Conservation (phyloP, 2,329 filamentous ascomycete species). For the Drechslerella dactyloides region DNA sequence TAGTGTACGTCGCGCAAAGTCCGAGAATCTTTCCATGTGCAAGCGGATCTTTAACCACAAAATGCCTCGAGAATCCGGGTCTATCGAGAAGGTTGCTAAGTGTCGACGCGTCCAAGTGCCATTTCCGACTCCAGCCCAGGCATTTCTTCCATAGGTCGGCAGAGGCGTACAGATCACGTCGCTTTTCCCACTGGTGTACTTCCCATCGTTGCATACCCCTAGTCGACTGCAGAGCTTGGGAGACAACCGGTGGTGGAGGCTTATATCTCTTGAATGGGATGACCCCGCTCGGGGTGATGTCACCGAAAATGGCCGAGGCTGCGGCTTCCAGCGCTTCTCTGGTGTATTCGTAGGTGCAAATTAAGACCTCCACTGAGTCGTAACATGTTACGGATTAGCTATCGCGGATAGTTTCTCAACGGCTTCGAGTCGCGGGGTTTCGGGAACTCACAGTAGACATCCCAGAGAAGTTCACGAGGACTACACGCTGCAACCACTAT, state of each 20-base stretch:
- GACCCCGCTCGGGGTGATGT: constrained; percentile 55
- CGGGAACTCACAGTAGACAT: constrained; percentile 55
- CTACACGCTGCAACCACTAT: constrained; percentile 58
- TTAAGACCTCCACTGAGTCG: constrained; percentile 56
- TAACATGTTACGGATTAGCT: constrained; percentile 63
- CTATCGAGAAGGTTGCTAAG: constrained; percentile 55
- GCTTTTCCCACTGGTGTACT: constrained; percentile 55
- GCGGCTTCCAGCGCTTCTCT: constrained; percentile 62
- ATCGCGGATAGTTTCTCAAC: constrained; percentile 57
- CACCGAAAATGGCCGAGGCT: constrained; percentile 64
- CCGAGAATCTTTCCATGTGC: constrained; percentile 54
- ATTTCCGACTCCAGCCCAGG: constrained; percentile 55
- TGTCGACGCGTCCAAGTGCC: constrained; percentile 54
- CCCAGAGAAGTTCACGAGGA: constrained; percentile 64
- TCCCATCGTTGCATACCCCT: constrained; percentile 51
- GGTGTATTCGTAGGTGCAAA: constrained; percentile 61
- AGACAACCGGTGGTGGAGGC: constrained; percentile 41
- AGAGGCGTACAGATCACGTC: constrained; percentile 55
- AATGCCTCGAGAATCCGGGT: constrained; percentile 55
- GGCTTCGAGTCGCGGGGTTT: constrained; percentile 47
- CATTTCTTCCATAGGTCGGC: constrained; percentile 55
- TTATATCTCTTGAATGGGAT: constrained; percentile 53
- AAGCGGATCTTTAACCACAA: constrained; percentile 54
- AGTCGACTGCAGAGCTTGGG: background rate
- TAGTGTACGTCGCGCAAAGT: constrained; percentile 55